Conservation (phyloP, 1,284 basidiomycete genomes). For the Trichosporon sp. region DNA sequence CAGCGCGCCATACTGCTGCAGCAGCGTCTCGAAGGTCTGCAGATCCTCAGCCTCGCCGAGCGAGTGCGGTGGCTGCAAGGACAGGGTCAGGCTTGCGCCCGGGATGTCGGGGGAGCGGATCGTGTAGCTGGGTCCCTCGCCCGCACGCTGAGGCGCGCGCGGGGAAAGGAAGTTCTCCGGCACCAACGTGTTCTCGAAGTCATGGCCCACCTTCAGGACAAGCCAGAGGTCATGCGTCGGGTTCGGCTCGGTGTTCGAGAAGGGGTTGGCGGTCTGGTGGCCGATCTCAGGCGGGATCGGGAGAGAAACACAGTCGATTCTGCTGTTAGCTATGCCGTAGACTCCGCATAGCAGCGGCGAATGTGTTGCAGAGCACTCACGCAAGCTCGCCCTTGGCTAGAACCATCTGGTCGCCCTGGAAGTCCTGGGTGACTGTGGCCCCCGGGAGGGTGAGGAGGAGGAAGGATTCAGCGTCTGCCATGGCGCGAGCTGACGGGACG, state of each 20-base stretch:
- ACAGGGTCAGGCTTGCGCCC: constrained; percentile 56
- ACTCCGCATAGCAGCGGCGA: not conserved
- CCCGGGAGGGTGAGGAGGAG: constrained; percentile 31
- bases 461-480: constrained; percentile 22
- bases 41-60: constrained; percentile 62
- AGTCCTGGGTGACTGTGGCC: constrained; percentile 37
- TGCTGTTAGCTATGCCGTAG: constrained; percentile 24
- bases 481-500: constrained; percentile 4
- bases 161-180: constrained; percentile 40
- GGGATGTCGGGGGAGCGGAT: constrained; percentile 37
- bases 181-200: constrained; percentile 52
- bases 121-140: constrained; percentile 41
- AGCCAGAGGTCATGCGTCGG: constrained; percentile 57
- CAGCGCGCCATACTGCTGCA: constrained; percentile 66
- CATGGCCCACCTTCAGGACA: constrained; percentile 49
- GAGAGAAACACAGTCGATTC: constrained; percentile 54
- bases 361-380: constrained; percentile 36
- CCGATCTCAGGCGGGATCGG: constrained; percentile 53
- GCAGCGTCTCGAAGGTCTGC: constrained; percentile 69
- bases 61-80: constrained; percentile 48
- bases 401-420: constrained; percentile 43
- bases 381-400: constrained; percentile 49
- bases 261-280: constrained; percentile 55
- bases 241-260: constrained; percentile 43
- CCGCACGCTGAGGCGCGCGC: constrained; percentile 31